Evolutionary conservation across 768 basidiomycete genomes (phyloP).

Genomic region (Filobasidium floriforme): DNA sequence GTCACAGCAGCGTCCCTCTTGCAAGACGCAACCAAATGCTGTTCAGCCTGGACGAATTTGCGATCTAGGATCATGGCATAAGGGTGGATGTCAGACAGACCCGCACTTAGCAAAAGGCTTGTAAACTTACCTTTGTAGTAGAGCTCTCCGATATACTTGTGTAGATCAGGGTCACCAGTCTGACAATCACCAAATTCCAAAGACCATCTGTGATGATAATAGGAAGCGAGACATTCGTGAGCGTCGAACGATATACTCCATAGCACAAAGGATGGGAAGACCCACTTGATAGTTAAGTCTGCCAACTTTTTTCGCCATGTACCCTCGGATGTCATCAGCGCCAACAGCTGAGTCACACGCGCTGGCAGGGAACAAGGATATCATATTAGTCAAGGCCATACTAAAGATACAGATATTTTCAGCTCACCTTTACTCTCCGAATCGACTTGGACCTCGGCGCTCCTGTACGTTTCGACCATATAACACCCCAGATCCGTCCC

Average conservation of each 20-base stretch:
- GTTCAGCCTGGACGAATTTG: slow-evolving; percentile 65
- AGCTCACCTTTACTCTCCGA: slow-evolving; percentile 68
- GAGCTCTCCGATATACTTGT: slow-evolving; percentile 82
- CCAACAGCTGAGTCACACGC: slow-evolving; percentile 82
- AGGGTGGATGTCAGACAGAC: not conserved
- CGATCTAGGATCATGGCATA: slow-evolving; percentile 53
- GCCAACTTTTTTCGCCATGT: slow-evolving; percentile 86
- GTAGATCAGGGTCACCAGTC: slow-evolving; percentile 77
- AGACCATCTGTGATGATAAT: slow-evolving; percentile 61
- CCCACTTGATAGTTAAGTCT: slow-evolving; percentile 70
- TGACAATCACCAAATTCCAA: slow-evolving; percentile 68
- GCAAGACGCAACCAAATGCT: slow-evolving; percentile 74
- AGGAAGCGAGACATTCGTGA: too few species aligned
- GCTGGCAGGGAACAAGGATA: slow-evolving; percentile 48
- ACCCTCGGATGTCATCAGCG: slow-evolving; percentile 67
- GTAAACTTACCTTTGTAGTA: slow-evolving; percentile 41
- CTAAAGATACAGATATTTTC: slow-evolving; percentile 1
- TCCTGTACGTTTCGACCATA: slow-evolving; percentile 75
- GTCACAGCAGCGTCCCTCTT: slow-evolving; percentile 80
- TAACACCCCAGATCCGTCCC: slow-evolving; percentile 77
- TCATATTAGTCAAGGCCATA: slow-evolving; percentile 11
- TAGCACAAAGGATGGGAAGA: not conserved
- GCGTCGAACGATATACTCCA: not conserved
- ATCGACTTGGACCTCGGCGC: slow-evolving; percentile 61
- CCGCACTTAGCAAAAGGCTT: not conserved